Evolutionary conservation across 768 basidiomycete species (phyloP), one percentile per base, ranked within the genome.

Genomic region (Lenzites betulinus): DNA sequence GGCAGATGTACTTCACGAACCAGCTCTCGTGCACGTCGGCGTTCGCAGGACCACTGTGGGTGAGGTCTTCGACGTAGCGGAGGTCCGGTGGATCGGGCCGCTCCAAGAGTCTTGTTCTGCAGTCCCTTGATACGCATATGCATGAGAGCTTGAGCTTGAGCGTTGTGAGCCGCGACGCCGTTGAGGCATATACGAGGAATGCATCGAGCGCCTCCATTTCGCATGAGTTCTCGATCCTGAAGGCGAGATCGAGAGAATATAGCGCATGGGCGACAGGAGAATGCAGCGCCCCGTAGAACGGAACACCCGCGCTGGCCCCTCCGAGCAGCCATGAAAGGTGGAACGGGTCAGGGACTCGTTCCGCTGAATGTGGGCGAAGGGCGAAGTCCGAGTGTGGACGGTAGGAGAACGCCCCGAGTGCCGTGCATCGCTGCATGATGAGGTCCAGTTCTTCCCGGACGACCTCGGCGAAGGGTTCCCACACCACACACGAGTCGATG

Each of bases 401-500:
- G 35, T 28, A 53, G 15, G 58, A 52, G 44, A 59, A 59, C 22
- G 43, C 35, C 7, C 18, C 18, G 23, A 59, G 51, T 8, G 43
- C 43, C 12, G 42, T 47, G 43, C 58, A 59, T 1, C 26, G 58
- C 9, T n/a, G 20, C 5, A 59, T 6, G 25, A 59, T 52, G 22
- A 25, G 23, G 11, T 33, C 18, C 5, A 59, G 58, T 11, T 59
- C 43, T 6, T 59, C 51, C 15, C 41, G 11, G 7, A 59, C 23
- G 33, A 51, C 58, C 16, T 52, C 58, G 18, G 42, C 51, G 43
- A 38, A 59, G 7, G 50, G 51, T 15, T 15, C 43, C 51, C 58
- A 59, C 11, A 59, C 58, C 15, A 52, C 51, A 36, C 51, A 59
- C 11, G 50, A 36, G 51, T 59, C 51, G 23, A 59, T 52, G 13